Base-by-base conservation (phyloP, 1,284 basidiomycete species). In the Ustanciosporium gigantosporum region DNA sequence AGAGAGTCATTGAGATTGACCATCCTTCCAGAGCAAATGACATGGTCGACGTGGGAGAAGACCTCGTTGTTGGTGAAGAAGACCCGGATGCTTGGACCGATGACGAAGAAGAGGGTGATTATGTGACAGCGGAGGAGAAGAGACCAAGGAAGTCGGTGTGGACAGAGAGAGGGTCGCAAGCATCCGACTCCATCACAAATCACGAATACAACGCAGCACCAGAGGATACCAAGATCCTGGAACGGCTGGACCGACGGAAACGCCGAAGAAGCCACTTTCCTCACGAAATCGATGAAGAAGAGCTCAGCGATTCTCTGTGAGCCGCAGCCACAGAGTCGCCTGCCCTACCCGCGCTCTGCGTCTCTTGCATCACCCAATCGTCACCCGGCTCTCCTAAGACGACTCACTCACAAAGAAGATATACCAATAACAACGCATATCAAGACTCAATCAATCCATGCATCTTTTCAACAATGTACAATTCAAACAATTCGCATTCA, bases 71-170 rank as follows among this genome's bases (percentile, higher is more conserved):
- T 7, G 39, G 37, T 4, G 43, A n/a, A 5, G 43, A 25, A n/a
- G 44, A 53, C 11, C 29, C 29, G 9, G 46, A 48, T 32, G 58
- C 46, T 2, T 62, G 59, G 59, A 62, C 59, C 2, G 59, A 62
- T 24, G 59, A 62, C n/a, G 59, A 62, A 0, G 38, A 37, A 0
- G 31, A 17, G n/a, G n/a, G n/a, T n/a, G n/a, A n/a, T n/a, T n/a
- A n/a, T n/a, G n/a, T n/a, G 27, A n/a, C 27, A n/a, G 27, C 27
- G 27, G n/a, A 29, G n/a, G 27, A n/a, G 27, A 29, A 29, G 27
- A 9, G 27, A n/a, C 9, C 11, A 9, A 29, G n/a, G 27, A 29
- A 29, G 27, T 29, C n/a, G 27, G 27, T 29, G n/a, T 29, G 27
- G 27, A 29, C 27, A 9, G 27, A 29, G 27, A 9, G 27, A n/a